Conservation (phyloP, 1,284 basidiomycete species). For the Peniophora sp. region DNA sequence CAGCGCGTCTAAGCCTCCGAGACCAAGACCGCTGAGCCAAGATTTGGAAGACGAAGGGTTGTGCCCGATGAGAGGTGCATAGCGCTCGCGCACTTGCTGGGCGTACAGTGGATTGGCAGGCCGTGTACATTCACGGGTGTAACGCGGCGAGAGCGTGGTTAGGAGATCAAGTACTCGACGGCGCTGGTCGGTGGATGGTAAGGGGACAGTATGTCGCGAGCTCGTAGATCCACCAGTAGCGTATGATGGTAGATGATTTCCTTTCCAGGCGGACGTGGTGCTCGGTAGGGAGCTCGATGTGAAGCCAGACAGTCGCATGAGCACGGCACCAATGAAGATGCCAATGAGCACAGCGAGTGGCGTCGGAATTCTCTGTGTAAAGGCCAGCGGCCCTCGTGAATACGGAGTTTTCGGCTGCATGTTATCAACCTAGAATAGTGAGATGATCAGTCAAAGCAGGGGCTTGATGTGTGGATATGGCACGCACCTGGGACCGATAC, state of each 20-base stretch:
- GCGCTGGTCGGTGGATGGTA: constrained; percentile 76
- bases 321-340: constrained; percentile 54
- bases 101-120: constrained; percentile 76
- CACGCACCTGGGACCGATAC: too few species aligned
- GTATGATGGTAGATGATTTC: constrained; percentile 36
- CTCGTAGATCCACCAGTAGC: constrained; percentile 31
- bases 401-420: constrained; percentile 21
- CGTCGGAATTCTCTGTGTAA: constrained; percentile 33
- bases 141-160: constrained; percentile 78
- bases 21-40: constrained; percentile 50
- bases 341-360: constrained; percentile 55
- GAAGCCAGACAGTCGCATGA: constrained; percentile 39
- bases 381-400: background rate
- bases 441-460: too few species aligned
- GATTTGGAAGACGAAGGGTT: constrained; percentile 48
- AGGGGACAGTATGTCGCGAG: constrained; percentile 50
- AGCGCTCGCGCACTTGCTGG: constrained; percentile 80
- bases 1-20: constrained; percentile 40
- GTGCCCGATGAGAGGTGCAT: constrained; percentile 76
- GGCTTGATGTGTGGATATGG: too few species aligned
- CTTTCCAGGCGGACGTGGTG: constrained; percentile 33
- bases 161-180: constrained; percentile 80
- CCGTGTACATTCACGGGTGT: constrained; percentile 86
- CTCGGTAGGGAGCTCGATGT: constrained; percentile 20
- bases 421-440: background rate